Conservation (phyloP, 352 stramenopile species). For the Globisporangium takayamanum region DNA sequence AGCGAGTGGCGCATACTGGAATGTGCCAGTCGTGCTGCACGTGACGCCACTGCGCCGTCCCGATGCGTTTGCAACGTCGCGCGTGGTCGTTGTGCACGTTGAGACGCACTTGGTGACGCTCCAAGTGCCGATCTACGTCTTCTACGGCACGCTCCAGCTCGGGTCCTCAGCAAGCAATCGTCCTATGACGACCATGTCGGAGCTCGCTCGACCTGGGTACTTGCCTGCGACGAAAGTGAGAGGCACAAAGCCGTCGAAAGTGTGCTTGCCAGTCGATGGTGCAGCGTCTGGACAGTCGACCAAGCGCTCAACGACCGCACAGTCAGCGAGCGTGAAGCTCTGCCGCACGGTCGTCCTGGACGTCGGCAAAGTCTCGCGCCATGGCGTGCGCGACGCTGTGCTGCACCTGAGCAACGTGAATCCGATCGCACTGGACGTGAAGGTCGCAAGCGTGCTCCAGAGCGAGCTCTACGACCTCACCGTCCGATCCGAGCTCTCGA, state of each 20-base stretch:
- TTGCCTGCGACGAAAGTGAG: background rate
- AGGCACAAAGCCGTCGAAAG: slow-evolving; percentile 1
- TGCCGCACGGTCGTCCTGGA: slow-evolving; percentile 41
- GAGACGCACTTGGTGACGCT: slow-evolving; percentile 39
- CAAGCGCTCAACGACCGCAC: background rate
- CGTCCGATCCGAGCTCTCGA: slow-evolving; percentile 16
- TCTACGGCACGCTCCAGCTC: slow-evolving; percentile 29
- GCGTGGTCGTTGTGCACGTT: slow-evolving; percentile 23
- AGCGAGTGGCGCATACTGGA: slow-evolving; percentile 21
- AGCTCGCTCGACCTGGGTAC: too few relatives aligned
- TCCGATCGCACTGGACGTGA: slow-evolving; percentile 27
- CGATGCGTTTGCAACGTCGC: slow-evolving; percentile 1
- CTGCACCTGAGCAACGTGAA: slow-evolving; percentile 45
- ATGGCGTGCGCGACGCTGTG: slow-evolving; percentile 20
- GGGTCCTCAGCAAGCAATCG: background rate
- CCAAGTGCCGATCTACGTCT: slow-evolving; percentile 25
- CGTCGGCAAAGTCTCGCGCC: slow-evolving; percentile 31
- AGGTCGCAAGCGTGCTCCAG: slow-evolving; percentile 13
- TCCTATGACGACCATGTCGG: background rate
- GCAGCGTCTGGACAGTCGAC: background rate
- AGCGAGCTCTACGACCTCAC: slow-evolving; percentile 17
- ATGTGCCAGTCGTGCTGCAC: slow-evolving; percentile 20
- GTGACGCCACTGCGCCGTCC: slow-evolving; percentile 12
- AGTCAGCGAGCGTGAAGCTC: slow-evolving; percentile 5
- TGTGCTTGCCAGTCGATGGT: slow-evolving; percentile 4